Evolutionary conservation across 139 green algal species (phyloP), one percentile per base, ranked within the genome.

Genomic region (Tetradesmus lagerheimii): DNA sequence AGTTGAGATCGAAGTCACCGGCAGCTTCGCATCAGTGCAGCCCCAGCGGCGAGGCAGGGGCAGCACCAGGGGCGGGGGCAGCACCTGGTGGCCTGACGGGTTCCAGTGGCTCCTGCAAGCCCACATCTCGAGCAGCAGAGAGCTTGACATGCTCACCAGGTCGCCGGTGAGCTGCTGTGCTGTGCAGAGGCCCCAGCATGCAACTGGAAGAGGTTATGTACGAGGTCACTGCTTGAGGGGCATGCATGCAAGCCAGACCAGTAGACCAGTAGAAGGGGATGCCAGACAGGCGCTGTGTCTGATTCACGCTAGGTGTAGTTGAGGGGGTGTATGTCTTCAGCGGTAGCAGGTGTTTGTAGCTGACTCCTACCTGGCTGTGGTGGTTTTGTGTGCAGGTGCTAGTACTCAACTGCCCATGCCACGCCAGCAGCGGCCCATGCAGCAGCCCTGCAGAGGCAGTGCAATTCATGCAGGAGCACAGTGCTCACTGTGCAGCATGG

Each of bases 401-500:
- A 25, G 25, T 64, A 16, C 53, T 47, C 41, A 85, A 3, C 79
- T 85, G 79, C 39, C 50, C 79, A 11, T 85, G 79, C 31, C 41
- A 85, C 9, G 41, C 50, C 79, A 85, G 41, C 79, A 85, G 79
- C 79, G 53, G 53, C 14, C 79, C 79, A 1, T 85, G 50, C 53
- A 31, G 53, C 27, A 66, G 25, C 29, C 27, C 79, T n/a, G 25
- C 79, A 85, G 39, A 64, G n/a, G 79, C 79, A 37, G 41, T 85
- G 39, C n/a, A 85, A 27, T 85, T 85, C 79, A 85, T 85, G 79
- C 11, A 85, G 25, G 39, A 34, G 27, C 79, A 85, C 79, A 85
- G 79, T 23, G 79, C 41, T 4, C 79, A 85, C 41, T 20, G 53
- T 39, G 53, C 41, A 31, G 15, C 39, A 25, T 85, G 79, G 79